Evolutionary conservation across 2,329 filamentous ascomycete species (phyloP).

Genomic region (Drechslera avenae): DNA sequence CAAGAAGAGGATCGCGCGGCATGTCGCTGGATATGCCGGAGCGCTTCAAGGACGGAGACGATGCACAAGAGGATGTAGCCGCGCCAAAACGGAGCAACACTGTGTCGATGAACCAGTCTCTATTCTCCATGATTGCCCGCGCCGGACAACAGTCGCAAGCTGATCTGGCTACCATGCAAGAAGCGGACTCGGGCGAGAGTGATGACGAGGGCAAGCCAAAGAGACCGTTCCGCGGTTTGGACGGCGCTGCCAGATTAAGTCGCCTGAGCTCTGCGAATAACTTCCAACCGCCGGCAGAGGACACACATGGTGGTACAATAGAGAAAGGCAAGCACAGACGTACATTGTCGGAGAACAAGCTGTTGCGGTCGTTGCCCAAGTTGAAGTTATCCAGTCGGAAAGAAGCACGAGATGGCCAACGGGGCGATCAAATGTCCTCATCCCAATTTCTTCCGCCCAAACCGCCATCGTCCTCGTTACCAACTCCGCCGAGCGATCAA

Average conservation of each 20-base stretch:
- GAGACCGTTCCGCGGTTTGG: slow-evolving; percentile 35
- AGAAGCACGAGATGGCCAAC: slow-evolving; percentile 32
- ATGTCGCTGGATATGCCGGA: slow-evolving; percentile 61
- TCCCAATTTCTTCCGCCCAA: slow-evolving; percentile 47
- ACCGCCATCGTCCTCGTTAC: slow-evolving; percentile 25
- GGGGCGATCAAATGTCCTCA: slow-evolving; percentile 58
- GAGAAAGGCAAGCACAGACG: slow-evolving; percentile 57
- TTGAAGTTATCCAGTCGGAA: slow-evolving; percentile 50
- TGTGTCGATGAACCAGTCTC: slow-evolving; percentile 86
- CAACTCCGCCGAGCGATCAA: slow-evolving; percentile 15
- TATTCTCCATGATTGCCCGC: slow-evolving; percentile 90
- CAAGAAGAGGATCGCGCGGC: slow-evolving; percentile 33
- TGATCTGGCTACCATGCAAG: slow-evolving; percentile 83
- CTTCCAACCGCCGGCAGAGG: slow-evolving; percentile 25
- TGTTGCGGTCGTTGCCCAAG: slow-evolving; percentile 69
- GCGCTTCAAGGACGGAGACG: slow-evolving; percentile 62
- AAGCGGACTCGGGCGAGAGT: slow-evolving; percentile 74
- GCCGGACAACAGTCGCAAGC: slow-evolving; percentile 80
- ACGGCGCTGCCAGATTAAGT: slow-evolving; percentile 44
- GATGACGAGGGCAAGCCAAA: slow-evolving; percentile 54
- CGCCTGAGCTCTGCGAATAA: slow-evolving; percentile 43
- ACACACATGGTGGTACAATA: slow-evolving; percentile 21
- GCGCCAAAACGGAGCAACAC: slow-evolving; percentile 57
- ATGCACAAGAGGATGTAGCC: slow-evolving; percentile 65
- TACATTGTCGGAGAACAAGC: slow-evolving; percentile 67